These are phyloP conservation scores for Solanum virginianum DNA, from an alignment of 257 asterid genomes.

Conservation along the genomic window DNA sequence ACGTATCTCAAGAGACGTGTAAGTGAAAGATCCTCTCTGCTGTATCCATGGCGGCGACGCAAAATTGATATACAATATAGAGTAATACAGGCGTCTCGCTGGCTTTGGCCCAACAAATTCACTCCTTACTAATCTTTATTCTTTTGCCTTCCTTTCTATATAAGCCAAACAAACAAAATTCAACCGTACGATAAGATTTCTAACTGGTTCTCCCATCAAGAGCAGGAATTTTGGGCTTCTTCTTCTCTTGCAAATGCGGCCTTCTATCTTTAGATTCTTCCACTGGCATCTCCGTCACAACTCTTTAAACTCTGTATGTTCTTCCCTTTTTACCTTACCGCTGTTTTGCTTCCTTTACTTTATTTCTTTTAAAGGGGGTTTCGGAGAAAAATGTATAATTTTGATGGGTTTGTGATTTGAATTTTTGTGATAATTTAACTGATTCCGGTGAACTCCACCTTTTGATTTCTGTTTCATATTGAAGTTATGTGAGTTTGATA, in stretches of 20 bases:
- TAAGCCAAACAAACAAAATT: not conserved
- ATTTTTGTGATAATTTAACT: not conserved
- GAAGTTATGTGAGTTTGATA: not conserved
- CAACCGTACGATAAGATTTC: not conserved
- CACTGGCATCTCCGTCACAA: slow-evolving; percentile 20
- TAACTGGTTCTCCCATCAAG: not conserved
- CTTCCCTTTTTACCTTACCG: not conserved
- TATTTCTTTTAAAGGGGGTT: not conserved
- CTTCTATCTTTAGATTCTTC: slow-evolving; percentile 30
- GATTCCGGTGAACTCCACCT: not conserved
- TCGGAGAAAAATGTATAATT: not conserved
- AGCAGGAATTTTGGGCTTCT: not conserved
- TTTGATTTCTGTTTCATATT: not conserved
- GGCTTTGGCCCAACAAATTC: not conserved
- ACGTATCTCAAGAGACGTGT: not conserved
- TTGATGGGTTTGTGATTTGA: not conserved
- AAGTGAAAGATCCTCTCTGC: not conserved
- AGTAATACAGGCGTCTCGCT: not conserved
- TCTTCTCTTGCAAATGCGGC: slow-evolving; percentile 29
- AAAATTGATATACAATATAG: not conserved
- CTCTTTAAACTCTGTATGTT: not conserved
- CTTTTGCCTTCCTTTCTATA: not conserved
- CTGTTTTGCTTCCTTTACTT: not conserved
- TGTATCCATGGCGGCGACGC: not conserved
- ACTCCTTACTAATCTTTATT: not conserved